phyloP scores from a whole-genome alignment of 2,329 filamentous ascomycete genomes.

The Colletotrichum brevisporum region DNA sequence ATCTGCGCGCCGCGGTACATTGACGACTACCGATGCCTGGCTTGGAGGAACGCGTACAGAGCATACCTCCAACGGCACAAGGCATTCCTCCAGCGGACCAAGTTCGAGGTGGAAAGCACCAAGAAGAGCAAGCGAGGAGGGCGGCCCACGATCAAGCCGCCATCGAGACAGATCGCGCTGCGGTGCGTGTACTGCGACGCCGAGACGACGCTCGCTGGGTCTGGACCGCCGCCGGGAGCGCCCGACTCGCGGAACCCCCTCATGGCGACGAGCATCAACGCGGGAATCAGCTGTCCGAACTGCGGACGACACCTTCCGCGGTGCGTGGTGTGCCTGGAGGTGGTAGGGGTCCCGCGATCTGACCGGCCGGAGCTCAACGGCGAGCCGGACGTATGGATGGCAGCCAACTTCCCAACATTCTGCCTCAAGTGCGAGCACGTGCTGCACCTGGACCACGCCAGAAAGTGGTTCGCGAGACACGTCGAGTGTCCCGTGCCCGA shows the following conservation, averaged over 20 bases:
- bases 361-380: slow-evolving; percentile 68
- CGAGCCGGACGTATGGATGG: slow-evolving; percentile 61
- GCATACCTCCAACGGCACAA: slow-evolving; percentile 81
- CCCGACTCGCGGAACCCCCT: slow-evolving; percentile 66
- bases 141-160: slow-evolving; percentile 72
- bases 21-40: slow-evolving; percentile 80
- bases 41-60: slow-evolving; percentile 81
- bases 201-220: slow-evolving; percentile 57
- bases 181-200: slow-evolving; percentile 84
- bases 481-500: slow-evolving; percentile 78
- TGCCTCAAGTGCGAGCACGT: slow-evolving; percentile 79
- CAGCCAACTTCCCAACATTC: slow-evolving; percentile 76
- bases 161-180: slow-evolving; percentile 79
- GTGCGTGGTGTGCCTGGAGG: slow-evolving; percentile 77
- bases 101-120: slow-evolving; percentile 84
- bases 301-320: slow-evolving; percentile 77
- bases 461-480: slow-evolving; percentile 76
- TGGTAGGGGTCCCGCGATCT: slow-evolving; percentile 75
- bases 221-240: slow-evolving; percentile 33
- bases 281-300: slow-evolving; percentile 75
- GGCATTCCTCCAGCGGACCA: slow-evolving; percentile 80
- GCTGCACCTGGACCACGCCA: slow-evolving; percentile 76
- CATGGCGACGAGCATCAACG: slow-evolving; percentile 68
- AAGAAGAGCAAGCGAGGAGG: slow-evolving; percentile 77
- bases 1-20: slow-evolving; percentile 83